Conservation (phyloP, 371 early-diverging fungal species). For the Enterocytospora artemiae region DNA sequence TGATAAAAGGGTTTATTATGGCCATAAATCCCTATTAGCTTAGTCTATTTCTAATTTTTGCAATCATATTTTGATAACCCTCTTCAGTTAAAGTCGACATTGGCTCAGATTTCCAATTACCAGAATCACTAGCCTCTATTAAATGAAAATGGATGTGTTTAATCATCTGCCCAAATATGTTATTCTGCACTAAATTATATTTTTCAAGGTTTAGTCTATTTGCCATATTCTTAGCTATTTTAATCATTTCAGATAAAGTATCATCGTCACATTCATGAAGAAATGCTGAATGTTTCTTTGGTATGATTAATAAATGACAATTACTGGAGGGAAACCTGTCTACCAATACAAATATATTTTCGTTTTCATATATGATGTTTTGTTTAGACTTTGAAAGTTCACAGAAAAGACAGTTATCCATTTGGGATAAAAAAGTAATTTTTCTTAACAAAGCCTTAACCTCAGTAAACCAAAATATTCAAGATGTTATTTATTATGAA, state of each 20-base stretch:
- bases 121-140: constrained; percentile 34
- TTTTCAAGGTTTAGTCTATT: constrained; percentile 28
- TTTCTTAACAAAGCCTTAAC: too few relatives aligned
- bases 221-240: constrained; percentile 32
- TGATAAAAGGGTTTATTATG: background rate
- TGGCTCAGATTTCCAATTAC: constrained; percentile 26
- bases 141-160: constrained; percentile 58
- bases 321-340: constrained; percentile 52
- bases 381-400: constrained; percentile 26
- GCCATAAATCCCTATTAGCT: background rate
- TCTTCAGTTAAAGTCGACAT: constrained; percentile 10
- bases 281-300: constrained; percentile 44
- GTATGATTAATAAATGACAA: constrained; percentile 56
- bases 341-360: constrained; percentile 34
- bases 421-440: too few relatives aligned
- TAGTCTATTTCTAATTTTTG: constrained; percentile 1
- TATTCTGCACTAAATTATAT: constrained; percentile 58
- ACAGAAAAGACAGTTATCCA: constrained; percentile 51
- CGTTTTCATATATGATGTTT: constrained; percentile 42
- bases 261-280: constrained; percentile 35
- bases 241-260: constrained; percentile 24
- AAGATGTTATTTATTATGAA: too few relatives aligned
- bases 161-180: constrained; percentile 50
- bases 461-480: too few relatives aligned
- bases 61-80: constrained; percentile 20